Evolutionary conservation across 108 stramenopile species (phyloP).

Genomic region (Fragilariopsis cylindrus): DNA sequence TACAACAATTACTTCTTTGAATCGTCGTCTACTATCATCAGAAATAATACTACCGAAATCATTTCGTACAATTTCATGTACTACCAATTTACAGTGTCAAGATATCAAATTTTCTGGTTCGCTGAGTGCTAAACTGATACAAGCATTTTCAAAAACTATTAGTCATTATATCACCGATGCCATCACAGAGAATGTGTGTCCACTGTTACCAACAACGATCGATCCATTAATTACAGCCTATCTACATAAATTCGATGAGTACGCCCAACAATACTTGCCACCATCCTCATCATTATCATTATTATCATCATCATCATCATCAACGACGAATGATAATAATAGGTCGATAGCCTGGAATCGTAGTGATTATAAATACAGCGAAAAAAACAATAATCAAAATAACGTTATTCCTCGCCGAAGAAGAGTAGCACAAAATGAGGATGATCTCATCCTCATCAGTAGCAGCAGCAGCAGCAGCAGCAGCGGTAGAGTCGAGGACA

Average conservation of each 20-base stretch:
- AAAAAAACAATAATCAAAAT: too few relatives aligned
- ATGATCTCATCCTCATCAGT: too few relatives aligned
- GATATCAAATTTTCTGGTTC: constrained; percentile 63
- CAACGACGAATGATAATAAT: neutral
- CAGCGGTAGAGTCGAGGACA: neutral
- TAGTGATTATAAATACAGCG: too few relatives aligned
- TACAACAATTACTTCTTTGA: neutral
- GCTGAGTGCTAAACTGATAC: constrained; percentile 61
- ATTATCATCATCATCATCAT: neutral
- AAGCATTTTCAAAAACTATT: constrained; percentile 61
- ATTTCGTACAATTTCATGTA: constrained; percentile 26
- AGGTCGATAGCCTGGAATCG: too few relatives aligned
- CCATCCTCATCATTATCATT: neutral
- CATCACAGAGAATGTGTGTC: constrained; percentile 49
- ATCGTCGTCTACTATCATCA: neutral
- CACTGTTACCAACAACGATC: constrained; percentile 30
- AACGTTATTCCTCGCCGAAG: too few relatives aligned
- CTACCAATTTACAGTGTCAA: constrained; percentile 24
- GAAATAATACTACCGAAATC: neutral
- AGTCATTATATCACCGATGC: constrained; percentile 43
- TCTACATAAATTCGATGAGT: constrained; percentile 26
- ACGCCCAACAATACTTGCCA: constrained; percentile 23
- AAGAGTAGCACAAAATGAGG: too few relatives aligned
- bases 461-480: neutral
- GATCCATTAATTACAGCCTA: constrained; percentile 37